Evolutionary conservation across 2,329 filamentous ascomycete species (phyloP).

Genomic region (Colletotrichum filicis): DNA sequence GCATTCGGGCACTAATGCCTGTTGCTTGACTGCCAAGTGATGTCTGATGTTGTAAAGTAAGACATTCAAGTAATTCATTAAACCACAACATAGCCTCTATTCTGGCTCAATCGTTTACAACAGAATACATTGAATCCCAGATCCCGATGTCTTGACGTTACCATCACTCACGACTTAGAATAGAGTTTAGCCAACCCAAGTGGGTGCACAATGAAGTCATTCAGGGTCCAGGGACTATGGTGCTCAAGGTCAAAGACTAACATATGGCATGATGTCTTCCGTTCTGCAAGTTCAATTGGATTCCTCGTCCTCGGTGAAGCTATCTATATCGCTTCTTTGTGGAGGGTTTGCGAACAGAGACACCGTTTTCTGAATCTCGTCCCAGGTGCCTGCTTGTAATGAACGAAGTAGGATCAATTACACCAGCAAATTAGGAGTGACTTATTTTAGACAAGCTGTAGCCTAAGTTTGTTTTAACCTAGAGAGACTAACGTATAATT

Average conservation of each 20-base stretch:
- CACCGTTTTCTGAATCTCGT: too few species aligned
- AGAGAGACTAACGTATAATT: too few species aligned
- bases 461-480: too few species aligned
- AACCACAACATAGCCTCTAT: background rate
- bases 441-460: too few species aligned
- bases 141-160: background rate
- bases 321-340: too few species aligned
- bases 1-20: background rate
- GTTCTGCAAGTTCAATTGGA: too few species aligned
- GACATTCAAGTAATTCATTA: background rate
- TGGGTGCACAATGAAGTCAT: background rate
- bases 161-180: background rate
- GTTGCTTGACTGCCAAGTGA: background rate
- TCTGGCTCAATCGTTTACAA: background rate
- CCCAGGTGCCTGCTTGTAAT: too few species aligned
- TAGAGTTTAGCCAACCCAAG: background rate
- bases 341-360: too few species aligned
- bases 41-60: background rate
- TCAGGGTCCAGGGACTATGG: background rate
- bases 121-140: background rate
- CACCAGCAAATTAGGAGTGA: too few species aligned
- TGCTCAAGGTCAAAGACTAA: background rate
- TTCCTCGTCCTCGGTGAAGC: too few species aligned
- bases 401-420: too few species aligned
- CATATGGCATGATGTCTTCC: background rate